Percentiles rank a stretch among this genome's conserved stretches.
Evolutionary conservation across 2,329 filamentous ascomycete genomes (phyloP).

Genomic region (Trichoderma aggressivum): DNA sequence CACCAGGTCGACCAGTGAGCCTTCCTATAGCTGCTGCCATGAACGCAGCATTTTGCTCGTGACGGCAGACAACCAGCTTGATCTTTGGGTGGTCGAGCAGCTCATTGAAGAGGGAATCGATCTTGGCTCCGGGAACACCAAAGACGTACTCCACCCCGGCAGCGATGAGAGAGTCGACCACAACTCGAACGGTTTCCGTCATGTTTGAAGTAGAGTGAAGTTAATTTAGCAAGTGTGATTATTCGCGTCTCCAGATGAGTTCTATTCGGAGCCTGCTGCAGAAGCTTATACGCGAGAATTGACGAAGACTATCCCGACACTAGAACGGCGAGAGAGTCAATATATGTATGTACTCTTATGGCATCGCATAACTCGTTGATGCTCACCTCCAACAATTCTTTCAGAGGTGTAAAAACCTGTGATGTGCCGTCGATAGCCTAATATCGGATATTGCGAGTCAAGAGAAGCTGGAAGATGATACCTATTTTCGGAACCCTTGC

Average conservation of each 20-base stretch:
- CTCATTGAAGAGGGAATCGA: neutral
- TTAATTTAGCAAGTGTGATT: rapidly evolving
- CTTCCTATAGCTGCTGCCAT: neutral
- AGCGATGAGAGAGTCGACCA: neutral
- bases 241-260: neutral
- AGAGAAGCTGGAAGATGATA: neutral
- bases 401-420: neutral
- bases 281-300: neutral
- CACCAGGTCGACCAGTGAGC: neutral
- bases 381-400: neutral
- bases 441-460: neutral
- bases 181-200: neutral
- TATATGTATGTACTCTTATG: neutral
- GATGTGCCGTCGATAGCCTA: neutral
- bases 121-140: neutral
- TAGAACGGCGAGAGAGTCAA: neutral
- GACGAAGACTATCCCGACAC: neutral
- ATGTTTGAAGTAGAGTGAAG: neutral
- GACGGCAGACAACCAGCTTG: neutral
- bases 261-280: neutral
- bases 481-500: neutral
- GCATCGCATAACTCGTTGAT: neutral
- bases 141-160: neutral
- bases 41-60: neutral
- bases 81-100: neutral